Evolutionary conservation across 768 basidiomycete species (phyloP).

Genomic region (Auricularia cornea): DNA sequence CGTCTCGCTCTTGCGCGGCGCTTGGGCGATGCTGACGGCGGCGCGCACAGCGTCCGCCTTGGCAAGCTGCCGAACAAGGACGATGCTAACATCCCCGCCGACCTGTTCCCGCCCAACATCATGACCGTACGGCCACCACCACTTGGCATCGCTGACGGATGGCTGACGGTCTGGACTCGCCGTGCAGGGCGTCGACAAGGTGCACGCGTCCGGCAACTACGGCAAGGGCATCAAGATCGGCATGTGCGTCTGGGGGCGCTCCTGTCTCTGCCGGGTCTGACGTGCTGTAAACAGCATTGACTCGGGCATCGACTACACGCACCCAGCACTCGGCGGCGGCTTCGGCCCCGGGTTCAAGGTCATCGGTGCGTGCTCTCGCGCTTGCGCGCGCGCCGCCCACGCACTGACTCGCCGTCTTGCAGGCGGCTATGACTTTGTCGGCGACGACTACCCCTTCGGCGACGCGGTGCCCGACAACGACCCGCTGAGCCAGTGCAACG

Average conservation of each 20-base stretch:
- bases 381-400: too few species aligned
- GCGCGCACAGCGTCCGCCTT: too few species aligned
- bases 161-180: too few species aligned
- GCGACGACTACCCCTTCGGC: neutral
- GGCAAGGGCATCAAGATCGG: constrained; percentile 31
- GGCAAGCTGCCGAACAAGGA: too few species aligned
- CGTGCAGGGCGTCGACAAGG: constrained; percentile 22
- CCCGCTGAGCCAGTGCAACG: neutral
- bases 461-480: constrained; percentile 3
- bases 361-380: too few species aligned
- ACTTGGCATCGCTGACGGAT: too few species aligned
- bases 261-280: neutral
- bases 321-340: constrained; percentile 9
- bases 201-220: constrained; percentile 26
- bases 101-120: neutral
- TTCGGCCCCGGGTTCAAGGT: constrained; percentile 8
- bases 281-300: neutral
- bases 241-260: constrained; percentile 7
- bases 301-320: neutral
- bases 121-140: neutral
- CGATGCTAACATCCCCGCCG: too few species aligned
- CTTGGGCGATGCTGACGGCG: too few species aligned
- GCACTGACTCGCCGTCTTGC: neutral
- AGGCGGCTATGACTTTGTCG: constrained; percentile 9
- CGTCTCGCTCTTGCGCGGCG: too few species aligned